Evolutionary conservation across 495 filamentous ascomycete species (phyloP).

Genomic region (Aspergillus homomorphus): DNA sequence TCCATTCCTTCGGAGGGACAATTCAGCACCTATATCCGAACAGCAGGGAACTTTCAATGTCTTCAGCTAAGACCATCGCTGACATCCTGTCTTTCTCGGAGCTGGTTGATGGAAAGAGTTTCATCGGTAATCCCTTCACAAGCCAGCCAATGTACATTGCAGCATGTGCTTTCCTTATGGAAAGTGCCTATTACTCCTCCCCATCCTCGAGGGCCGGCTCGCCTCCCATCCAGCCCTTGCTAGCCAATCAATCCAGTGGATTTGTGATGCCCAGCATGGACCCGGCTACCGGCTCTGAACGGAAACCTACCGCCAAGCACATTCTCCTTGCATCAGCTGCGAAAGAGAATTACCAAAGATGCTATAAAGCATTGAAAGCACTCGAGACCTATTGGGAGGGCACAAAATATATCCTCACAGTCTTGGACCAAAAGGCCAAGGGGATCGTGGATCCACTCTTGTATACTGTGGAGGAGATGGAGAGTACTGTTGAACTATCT

Average conservation of each 20-base stretch:
- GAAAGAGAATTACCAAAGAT: slow-evolving; percentile 75
- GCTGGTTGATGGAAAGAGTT: slow-evolving; percentile 72
- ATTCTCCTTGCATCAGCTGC: slow-evolving; percentile 70
- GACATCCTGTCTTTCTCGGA: slow-evolving; percentile 80
- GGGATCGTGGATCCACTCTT: slow-evolving; percentile 79
- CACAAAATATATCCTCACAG: slow-evolving; percentile 79
- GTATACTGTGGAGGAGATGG: slow-evolving; percentile 74
- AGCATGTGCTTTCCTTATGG: slow-evolving; percentile 80
- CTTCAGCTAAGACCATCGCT: slow-evolving; percentile 82
- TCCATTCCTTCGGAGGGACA: slow-evolving; percentile 71
- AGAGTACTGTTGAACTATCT: slow-evolving; percentile 50
- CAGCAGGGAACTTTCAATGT: slow-evolving; percentile 79
- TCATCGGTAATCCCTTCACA: slow-evolving; percentile 82
- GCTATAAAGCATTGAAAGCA: slow-evolving; percentile 74
- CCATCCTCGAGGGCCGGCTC: slow-evolving; percentile 35
- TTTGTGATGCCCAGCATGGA: slow-evolving; percentile 43
- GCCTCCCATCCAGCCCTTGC: slow-evolving; percentile 30
- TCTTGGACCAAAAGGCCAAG: slow-evolving; percentile 81
- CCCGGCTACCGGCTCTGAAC: slow-evolving; percentile 30
- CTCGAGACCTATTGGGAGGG: slow-evolving; percentile 80
- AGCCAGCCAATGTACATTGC: slow-evolving; percentile 89
- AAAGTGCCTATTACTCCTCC: slow-evolving; percentile 55
- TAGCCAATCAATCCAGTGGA: slow-evolving; percentile 39
- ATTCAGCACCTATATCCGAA: slow-evolving; percentile 69
- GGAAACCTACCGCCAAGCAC: slow-evolving; percentile 60